Base-by-base conservation (phyloP, 1,139 yeast species). In the Yamadazyma atmosphaerica region DNA sequence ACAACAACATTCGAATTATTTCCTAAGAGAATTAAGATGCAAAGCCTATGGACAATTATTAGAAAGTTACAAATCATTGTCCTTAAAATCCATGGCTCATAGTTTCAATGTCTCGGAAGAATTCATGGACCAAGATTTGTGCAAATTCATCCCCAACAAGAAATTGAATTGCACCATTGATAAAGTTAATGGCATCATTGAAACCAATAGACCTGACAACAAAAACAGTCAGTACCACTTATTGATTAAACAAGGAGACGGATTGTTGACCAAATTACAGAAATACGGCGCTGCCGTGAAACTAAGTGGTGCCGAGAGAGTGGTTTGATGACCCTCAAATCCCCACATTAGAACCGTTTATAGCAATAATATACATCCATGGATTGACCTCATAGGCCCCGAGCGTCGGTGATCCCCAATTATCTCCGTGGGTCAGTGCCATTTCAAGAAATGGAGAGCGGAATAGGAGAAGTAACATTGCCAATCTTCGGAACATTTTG, bases 251-350 rank as follows among this genome's bases (percentile, higher is more conserved):
- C 95, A 86, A 60, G 98, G 98, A 45, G 98, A 94, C 60, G 81
- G 83, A 11, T 73, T 94, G 52, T 79, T 94, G 63, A 92, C 98
- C 22, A 92, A 92, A 63, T 75, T 94, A 56, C 98, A 94, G 60
- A 92, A 90, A 64, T 92, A 92, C 56, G 96, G 96, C 35, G 96
- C 98, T 28, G 97, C 98, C 12, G 98, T 92, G 38, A 86, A 94
- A 61, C 77, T 92, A 55, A 84, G 95, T 57, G 97, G 98, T 34
- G 88, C 96, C 25, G 96, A 89, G 58, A 75, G 81, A 54, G 81
- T 77, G 19, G 31, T 28, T 16, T 28, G 17, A 26, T 7, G 10
- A 19, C 22, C 22, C 22, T 19, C 9, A 19, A 6, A 6, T 19
- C 22, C 22, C 9, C 22, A 19, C 9, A 19, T 6, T 9, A 6